Conservation (phyloP, 306 rosid species). For the Trifolium subterraneum region DNA sequence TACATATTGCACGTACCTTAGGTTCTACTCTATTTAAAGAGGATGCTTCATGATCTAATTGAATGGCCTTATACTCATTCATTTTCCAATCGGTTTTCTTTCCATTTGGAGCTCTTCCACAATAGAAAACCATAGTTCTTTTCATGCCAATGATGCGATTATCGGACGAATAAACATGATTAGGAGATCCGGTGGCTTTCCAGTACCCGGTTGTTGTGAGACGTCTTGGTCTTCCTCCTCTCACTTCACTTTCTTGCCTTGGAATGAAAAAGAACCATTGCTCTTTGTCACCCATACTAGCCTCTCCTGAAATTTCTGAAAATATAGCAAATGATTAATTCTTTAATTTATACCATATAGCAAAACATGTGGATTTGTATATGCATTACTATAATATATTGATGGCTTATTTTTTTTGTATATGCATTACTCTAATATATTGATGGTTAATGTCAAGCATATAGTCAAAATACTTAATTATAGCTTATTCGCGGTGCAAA, state of each 20-base stretch:
- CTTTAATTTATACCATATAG: neutral
- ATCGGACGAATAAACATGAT: slow-evolving; percentile 63
- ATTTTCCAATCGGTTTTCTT: slow-evolving; percentile 90
- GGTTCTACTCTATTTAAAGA: slow-evolving; percentile 40
- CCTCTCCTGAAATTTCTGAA: slow-evolving; percentile 72
- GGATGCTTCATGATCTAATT: neutral
- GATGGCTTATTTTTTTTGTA: too few species aligned
- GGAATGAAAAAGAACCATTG: slow-evolving; percentile 92
- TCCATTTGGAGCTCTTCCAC: slow-evolving; percentile 82
- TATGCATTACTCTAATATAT: too few species aligned
- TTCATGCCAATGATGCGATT: slow-evolving; percentile 67
- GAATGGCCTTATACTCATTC: slow-evolving; percentile 80
- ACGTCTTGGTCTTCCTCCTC: slow-evolving; percentile 87
- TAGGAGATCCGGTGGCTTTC: slow-evolving; percentile 94
- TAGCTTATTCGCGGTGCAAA: neutral
- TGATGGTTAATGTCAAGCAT: too few species aligned
- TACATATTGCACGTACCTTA: slow-evolving; percentile 9
- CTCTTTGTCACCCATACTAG: slow-evolving; percentile 63
- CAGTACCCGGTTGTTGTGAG: slow-evolving; percentile 77
- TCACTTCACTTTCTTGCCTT: slow-evolving; percentile 80
- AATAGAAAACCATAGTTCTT: slow-evolving; percentile 88
- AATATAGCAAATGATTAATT: neutral
- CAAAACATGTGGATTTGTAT: neutral
- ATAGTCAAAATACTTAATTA: too few species aligned
- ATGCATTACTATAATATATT: too few species aligned